phyloP scores from a whole-genome alignment of 441 rosid species.

The Populus hybrid region DNA sequence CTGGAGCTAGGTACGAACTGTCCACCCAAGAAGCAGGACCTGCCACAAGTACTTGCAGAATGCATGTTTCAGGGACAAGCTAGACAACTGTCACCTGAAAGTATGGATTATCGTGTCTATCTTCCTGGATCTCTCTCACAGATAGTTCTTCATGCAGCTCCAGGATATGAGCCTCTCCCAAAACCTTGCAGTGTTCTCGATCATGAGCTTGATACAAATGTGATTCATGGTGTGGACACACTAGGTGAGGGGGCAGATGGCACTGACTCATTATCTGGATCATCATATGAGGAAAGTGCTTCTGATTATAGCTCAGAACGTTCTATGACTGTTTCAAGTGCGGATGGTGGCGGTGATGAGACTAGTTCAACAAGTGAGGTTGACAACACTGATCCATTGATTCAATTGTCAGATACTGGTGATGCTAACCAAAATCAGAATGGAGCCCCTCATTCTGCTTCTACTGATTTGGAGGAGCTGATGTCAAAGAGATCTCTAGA shows the following conservation, averaged over 20 bases:
- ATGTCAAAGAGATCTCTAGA: conserved; percentile 69
- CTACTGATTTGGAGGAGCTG: conserved; percentile 51
- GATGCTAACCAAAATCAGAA: conserved; percentile 34
- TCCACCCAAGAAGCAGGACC: conserved; percentile 34
- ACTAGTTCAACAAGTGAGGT: conserved; percentile 44
- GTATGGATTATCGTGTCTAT: conserved; percentile 61
- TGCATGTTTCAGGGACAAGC: conserved; percentile 51
- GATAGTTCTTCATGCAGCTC: conserved; percentile 98
- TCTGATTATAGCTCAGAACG: conserved; percentile 69
- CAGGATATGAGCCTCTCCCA: conserved; percentile 98
- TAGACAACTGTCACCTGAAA: conserved; percentile 38
- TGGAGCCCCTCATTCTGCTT: conserved; percentile 35
- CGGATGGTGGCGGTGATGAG: conserved; percentile 37
- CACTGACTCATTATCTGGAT: conserved; percentile 50
- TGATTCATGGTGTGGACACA: conserved; percentile 24
- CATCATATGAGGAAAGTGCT: conserved; percentile 59
- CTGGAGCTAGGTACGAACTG: conserved; percentile 34
- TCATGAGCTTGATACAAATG: conserved; percentile 36
- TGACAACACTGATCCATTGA: conserved; percentile 54
- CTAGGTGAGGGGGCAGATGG: conserved; percentile 41
- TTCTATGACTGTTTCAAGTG: conserved; percentile 42
- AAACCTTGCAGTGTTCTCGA: conserved; percentile 65
- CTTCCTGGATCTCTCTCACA: conserved; percentile 98
- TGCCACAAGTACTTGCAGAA: conserved; percentile 43
- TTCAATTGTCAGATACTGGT: conserved; percentile 63